These are phyloP conservation scores for Globisporangium viniferum DNA, from an alignment of 352 stramenopile species.

Conservation along the genomic window DNA sequence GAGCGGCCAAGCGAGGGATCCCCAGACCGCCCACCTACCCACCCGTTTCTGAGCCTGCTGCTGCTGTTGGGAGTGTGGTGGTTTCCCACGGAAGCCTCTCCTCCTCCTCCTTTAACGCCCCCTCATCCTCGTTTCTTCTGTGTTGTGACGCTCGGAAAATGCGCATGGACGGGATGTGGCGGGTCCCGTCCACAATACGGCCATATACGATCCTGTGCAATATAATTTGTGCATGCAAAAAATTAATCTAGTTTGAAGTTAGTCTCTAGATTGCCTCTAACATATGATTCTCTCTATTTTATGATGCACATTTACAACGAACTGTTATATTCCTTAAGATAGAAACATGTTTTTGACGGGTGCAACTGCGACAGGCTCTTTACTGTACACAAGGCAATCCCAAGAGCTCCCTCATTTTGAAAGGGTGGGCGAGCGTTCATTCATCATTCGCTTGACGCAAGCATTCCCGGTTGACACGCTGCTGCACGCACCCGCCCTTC, in stretches of 20 bases:
- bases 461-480: neutral
- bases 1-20: neutral
- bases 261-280: neutral
- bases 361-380: neutral
- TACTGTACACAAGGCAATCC: neutral
- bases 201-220: neutral
- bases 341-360: neutral
- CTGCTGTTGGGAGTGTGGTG: neutral
- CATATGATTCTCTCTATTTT: neutral
- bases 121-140: neutral
- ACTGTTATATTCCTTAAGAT: neutral
- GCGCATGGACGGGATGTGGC: neutral
- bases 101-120: neutral
- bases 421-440: neutral
- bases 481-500: too few species aligned
- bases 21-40: neutral
- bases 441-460: neutral
- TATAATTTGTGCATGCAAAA: neutral
- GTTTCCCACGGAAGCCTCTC: neutral
- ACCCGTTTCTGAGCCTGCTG: neutral
- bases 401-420: neutral
- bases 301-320: neutral
- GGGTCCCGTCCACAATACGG: neutral
- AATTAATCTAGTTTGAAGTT: neutral
- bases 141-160: neutral